Evolutionary conservation across 345 rosid species (phyloP).

Genomic region (Camelina laxa): DNA sequence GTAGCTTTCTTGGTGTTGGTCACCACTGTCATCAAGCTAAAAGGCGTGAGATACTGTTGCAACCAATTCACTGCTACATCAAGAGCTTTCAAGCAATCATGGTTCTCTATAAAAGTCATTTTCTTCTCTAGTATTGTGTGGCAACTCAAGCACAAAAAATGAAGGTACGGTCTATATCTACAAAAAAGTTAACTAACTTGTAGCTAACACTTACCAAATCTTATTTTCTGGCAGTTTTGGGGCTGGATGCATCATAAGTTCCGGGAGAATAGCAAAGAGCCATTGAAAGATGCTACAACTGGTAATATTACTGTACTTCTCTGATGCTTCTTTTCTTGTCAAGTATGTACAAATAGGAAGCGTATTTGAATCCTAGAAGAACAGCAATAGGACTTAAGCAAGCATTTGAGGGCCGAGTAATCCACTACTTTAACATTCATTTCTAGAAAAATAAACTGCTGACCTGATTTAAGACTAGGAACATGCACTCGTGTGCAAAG

Average conservation of each 20-base stretch:
- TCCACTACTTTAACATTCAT: slow-evolving; percentile 26
- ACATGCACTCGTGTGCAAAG: slow-evolving; percentile 31
- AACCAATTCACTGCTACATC: slow-evolving; percentile 46
- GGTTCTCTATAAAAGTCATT: slow-evolving; percentile 47
- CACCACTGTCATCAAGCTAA: slow-evolving; percentile 50
- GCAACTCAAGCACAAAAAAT: slow-evolving; percentile 55
- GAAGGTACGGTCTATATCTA: slow-evolving; percentile 61
- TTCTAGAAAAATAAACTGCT: slow-evolving; percentile 10
- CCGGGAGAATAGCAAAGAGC: slow-evolving; percentile 55
- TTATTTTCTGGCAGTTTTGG: slow-evolving; percentile 66
- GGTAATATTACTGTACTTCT: slow-evolving; percentile 56
- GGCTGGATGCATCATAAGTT: slow-evolving; percentile 80
- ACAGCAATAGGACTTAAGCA: too few species aligned
- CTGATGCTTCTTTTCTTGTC: slow-evolving; percentile 29
- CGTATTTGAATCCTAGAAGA: slow-evolving; percentile 13
- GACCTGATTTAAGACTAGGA: slow-evolving; percentile 34
- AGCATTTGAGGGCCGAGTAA: not conserved
- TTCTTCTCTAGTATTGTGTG: slow-evolving; percentile 44
- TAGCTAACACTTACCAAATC: slow-evolving; percentile 44
- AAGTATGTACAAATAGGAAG: slow-evolving; percentile 19
- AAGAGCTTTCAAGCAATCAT: slow-evolving; percentile 42
- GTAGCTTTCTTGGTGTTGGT: slow-evolving; percentile 73
- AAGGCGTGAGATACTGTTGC: slow-evolving; percentile 51
- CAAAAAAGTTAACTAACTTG: slow-evolving; percentile 29
- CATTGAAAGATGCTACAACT: slow-evolving; percentile 58